Evolutionary conservation across 345 rosid species (phyloP), one percentile per base, ranked within the genome.

Genomic region (Aurinia saxatilis): DNA sequence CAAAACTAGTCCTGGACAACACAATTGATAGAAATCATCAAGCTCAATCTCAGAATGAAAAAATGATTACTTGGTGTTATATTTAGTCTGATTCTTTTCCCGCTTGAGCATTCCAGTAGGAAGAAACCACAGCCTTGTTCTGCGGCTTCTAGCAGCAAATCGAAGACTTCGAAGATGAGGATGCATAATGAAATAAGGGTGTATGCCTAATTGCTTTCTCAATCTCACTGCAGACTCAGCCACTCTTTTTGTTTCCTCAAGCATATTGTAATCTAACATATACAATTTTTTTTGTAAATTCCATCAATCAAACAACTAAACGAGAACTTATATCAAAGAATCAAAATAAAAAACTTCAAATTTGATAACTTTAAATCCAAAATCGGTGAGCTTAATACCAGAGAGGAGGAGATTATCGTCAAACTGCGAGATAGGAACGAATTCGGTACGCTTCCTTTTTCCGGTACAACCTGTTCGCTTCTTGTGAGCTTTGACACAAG

Each of bases 401-500:
- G 97, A 93, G 21, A 83, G 80, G 27, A 92, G 82, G 54, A 78
- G 61, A 59, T 66, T 73, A 16, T 87, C 97, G 56, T 92, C 66
- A 80, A 87, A 89, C 29, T 70, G 57, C 3, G 95, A 85, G 36
- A 83, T 65, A 12, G 91, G 91, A 21, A 92, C 75, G 55, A 85
- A 77, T 1, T 70, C 77, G 27, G 90, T 76, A 55, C 12, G 45
- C 30, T 74, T 68, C 63, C 84, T 77, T 66, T 79, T 85, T 31
- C 99, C 99, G 2, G 78, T 68, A 69, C 99, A 92, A 60, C 78
- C 78, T 21, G 88, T 84, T 36, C 87, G 95, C 18, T 69, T 67
- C 81, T 92, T 92, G 77, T 92, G 97, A 33, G 90, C 79, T 51
- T 87, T 90, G 59, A 92, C 84, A 46, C 97, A 89, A 31, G 65